Evolutionary conservation across 176 grass and related monocot species (phyloP), one percentile per base, ranked within the genome.

Genomic region (Tillandsia fasciculata): DNA sequence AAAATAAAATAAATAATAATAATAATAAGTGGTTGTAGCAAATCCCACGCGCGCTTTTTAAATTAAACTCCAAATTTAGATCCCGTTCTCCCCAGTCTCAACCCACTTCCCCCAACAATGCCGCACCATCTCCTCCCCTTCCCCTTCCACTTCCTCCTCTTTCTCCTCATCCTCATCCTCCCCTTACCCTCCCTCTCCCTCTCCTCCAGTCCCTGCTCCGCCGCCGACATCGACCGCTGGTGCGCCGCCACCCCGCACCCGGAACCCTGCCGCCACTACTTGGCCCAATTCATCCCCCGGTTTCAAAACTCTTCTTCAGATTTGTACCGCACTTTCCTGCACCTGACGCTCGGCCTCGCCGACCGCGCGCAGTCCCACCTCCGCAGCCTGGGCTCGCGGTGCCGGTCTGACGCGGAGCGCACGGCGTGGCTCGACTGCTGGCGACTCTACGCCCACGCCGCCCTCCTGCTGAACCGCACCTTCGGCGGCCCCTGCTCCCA

Each of bases 391-490:
- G 73, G 73, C 53, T 14, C 48, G 2, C 29, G 70, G 13, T 85
- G 83, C 68, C 50, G 66, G 28, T 47, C 54, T 6, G 49, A 20
- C 14, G 18, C 67, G 1, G 77, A 71, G 82, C 51, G 58, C 26
- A 63, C 53, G 1, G 82, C 82, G 4, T 74, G 77, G 68, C 14
- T 76, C 10, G 82, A 85, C 67, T 85, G 82, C 64, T 85, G 77
- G 82, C 75, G 77, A 42, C 82, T 85, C 67, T 85, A 76, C 51
- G 13, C 14, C 63, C 72, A 80, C 74, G 67, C 77, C 70, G 61
- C 48, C 24, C 51, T 85, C 59, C 77, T 80, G 70, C 67, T 85
- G 68, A 80, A 85, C 72, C 77, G 77, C 51, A 85, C 77, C 22
- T 65, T 85, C 17, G 11, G 51, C 64, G 26, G 61, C 15, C 10